Evolutionary conservation across 805 yeast species (phyloP).

Genomic region (Peterozyma toletana): DNA sequence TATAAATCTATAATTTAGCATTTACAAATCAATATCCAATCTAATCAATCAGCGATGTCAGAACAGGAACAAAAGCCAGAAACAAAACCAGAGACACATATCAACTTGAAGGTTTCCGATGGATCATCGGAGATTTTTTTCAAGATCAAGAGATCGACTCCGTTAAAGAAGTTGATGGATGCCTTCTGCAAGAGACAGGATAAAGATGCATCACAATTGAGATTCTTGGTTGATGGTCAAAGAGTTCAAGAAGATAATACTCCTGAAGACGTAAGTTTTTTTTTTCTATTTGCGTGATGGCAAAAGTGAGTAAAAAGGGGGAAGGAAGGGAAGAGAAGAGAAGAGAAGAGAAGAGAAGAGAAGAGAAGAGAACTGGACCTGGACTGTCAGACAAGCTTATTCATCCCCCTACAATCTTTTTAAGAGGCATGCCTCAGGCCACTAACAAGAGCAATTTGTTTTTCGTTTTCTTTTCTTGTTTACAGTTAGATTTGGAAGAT

Average conservation of each 20-base stretch:
- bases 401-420: too few relatives aligned
- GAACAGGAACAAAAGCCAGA: conserved; percentile 52
- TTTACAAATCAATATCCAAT: too few relatives aligned
- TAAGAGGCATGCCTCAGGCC: neutral
- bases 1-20: too few relatives aligned
- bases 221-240: conserved; percentile 91
- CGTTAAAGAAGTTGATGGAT: conserved; percentile 90
- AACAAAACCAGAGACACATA: conserved; percentile 55
- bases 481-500: conserved; percentile 77
- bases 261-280: conserved; percentile 56
- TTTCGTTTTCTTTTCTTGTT: neutral
- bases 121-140: conserved; percentile 91
- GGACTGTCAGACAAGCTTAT: too few relatives aligned
- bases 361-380: too few relatives aligned
- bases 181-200: conserved; percentile 98
- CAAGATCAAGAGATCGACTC: conserved; percentile 90
- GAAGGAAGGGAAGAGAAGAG: too few relatives aligned
- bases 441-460: neutral
- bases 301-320: neutral
- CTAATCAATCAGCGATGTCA: conserved; percentile 23
- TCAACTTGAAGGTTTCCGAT: conserved; percentile 90
- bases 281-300: neutral
- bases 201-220: conserved; percentile 69
- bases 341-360: too few relatives aligned
- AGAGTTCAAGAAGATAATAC: conserved; percentile 84